Conservation (phyloP, 306 rosid genomes). For the Hippophae rhamnoides region DNA sequence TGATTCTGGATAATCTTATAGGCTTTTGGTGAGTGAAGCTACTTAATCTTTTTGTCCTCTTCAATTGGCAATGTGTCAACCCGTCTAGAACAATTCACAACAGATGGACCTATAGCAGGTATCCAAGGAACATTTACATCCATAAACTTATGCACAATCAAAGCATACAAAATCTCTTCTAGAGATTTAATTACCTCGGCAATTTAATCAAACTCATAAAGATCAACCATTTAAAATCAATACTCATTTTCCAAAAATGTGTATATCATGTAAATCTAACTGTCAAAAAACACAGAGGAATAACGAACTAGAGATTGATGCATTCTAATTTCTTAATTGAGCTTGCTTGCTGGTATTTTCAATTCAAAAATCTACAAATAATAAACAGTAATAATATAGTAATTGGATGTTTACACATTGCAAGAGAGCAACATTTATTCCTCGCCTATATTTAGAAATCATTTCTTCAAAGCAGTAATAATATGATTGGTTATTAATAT, state of each 20-base stretch:
- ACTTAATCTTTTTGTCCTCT: slow-evolving; percentile 49
- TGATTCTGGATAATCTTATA: slow-evolving; percentile 85
- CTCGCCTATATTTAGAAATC: too few relatives aligned
- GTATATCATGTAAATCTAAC: not conserved
- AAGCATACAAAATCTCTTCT: slow-evolving; percentile 72
- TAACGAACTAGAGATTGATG: not conserved
- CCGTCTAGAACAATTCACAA: slow-evolving; percentile 35
- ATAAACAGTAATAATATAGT: too few relatives aligned
- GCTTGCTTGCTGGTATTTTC: too few relatives aligned
- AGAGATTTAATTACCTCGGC: slow-evolving; percentile 78
- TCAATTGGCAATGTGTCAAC: slow-evolving; percentile 69
- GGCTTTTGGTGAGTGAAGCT: slow-evolving; percentile 73
- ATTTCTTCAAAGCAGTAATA: too few relatives aligned
- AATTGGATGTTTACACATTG: too few relatives aligned
- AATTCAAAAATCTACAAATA: too few relatives aligned
- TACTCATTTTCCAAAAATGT: too few relatives aligned
- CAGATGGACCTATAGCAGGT: slow-evolving; percentile 40
- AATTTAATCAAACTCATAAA: not conserved
- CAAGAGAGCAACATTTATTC: too few relatives aligned
- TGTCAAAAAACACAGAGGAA: not conserved
- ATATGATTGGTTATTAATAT: too few relatives aligned
- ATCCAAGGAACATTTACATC: slow-evolving; percentile 61
- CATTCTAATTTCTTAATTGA: not conserved
- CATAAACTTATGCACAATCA: slow-evolving; percentile 86
- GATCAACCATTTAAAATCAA: too few relatives aligned